phyloP scores from a whole-genome alignment of 257 asterid species.

The Perilla frutescens region DNA sequence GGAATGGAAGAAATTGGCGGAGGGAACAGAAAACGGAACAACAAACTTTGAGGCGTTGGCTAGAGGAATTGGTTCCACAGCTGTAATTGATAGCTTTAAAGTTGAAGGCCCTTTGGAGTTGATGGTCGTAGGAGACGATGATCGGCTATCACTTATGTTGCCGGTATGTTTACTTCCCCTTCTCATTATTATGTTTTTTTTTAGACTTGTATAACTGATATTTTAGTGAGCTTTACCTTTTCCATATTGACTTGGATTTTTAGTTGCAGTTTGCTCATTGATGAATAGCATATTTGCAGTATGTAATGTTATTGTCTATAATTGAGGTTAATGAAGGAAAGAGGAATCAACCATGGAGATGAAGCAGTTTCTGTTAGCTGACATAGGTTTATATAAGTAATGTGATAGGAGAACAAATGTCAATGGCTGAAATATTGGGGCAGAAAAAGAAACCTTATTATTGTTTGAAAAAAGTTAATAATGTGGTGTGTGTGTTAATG shows the following conservation, averaged over 20 bases:
- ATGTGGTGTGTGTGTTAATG: not conserved
- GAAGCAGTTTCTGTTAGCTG: not conserved
- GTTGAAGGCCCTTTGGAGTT: conserved; percentile 78
- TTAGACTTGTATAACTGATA: not conserved
- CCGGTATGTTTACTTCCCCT: conserved; percentile 54
- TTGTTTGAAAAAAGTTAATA: not conserved
- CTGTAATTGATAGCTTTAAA: conserved; percentile 54
- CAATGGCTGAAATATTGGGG: not conserved
- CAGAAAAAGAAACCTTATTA: not conserved
- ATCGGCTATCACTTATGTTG: conserved; percentile 55
- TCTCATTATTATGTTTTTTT: not conserved
- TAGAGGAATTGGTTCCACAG: conserved; percentile 49
- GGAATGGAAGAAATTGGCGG: conserved; percentile 57
- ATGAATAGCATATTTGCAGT: not conserved
- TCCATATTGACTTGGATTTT: not conserved
- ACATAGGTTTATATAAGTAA: not conserved
- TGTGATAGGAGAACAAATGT: not conserved
- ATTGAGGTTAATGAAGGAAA: not conserved
- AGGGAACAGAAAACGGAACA: conserved; percentile 33
- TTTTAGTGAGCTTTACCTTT: not conserved
- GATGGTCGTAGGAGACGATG: conserved; percentile 52
- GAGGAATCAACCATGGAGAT: conserved; percentile 13
- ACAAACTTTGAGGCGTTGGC: conserved; percentile 57
- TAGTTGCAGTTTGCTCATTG: not conserved
- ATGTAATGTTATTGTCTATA: not conserved